Conservation (phyloP, 331 rosid genomes). For the Quercus phellos region DNA sequence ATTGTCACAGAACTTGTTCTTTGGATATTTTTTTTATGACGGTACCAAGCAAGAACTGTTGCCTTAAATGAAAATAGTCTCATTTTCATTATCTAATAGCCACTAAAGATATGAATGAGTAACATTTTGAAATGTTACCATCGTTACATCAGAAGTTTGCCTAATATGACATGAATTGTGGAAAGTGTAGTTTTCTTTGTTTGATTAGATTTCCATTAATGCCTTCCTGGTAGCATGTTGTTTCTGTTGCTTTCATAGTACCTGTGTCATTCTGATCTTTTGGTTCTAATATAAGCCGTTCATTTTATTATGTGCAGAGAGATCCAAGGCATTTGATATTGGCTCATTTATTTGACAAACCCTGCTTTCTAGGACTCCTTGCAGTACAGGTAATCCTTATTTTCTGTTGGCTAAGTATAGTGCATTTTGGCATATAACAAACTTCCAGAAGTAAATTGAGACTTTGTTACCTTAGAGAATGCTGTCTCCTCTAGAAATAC, state of each 20-base stretch:
- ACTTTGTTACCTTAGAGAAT: too few relatives aligned
- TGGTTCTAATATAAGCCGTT: constrained; percentile 14
- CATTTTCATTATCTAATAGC: not conserved
- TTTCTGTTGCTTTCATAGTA: not conserved
- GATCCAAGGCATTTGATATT: constrained; percentile 59
- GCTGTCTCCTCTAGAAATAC: not conserved
- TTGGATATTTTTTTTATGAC: not conserved
- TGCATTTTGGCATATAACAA: not conserved
- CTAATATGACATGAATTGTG: not conserved
- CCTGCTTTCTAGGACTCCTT: constrained; percentile 85
- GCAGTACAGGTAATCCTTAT: constrained; percentile 64
- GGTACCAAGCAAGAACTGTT: not conserved
- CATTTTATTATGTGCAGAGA: constrained; percentile 42
- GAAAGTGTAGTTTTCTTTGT: not conserved
- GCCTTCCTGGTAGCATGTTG: not conserved
- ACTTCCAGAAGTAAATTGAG: not conserved
- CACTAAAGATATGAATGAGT: not conserved
- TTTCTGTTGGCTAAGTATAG: not conserved
- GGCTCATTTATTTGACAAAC: constrained; percentile 91
- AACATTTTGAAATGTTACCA: not conserved
- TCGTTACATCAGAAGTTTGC: not conserved
- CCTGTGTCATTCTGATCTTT: not conserved
- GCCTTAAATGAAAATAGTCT: too few relatives aligned
- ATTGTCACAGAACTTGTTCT: not conserved
- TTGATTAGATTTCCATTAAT: not conserved